Percentiles rank a stretch among this genome's conserved stretches.
phyloP scores from a whole-genome alignment of 2,329 filamentous ascomycete genomes.

The Nectriaceae sp. region DNA sequence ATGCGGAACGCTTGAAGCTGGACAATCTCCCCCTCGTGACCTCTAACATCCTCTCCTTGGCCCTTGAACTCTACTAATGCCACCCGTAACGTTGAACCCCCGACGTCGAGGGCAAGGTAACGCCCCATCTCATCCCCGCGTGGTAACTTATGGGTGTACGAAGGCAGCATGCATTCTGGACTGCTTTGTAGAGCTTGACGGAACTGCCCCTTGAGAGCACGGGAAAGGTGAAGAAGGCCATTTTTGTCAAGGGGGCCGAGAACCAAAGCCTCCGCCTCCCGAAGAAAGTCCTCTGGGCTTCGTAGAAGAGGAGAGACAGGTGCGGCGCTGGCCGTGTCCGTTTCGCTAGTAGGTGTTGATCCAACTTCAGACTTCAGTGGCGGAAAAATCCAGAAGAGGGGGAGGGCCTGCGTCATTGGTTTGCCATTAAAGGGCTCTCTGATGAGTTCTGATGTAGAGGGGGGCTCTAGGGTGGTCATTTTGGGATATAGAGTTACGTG shows the following conservation, averaged over 20 bases:
- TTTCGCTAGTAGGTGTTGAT: too few relatives aligned
- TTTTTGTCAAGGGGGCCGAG: slow-evolving; percentile 49
- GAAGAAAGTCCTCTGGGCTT: slow-evolving; percentile 54
- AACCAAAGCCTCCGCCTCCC: slow-evolving; percentile 55
- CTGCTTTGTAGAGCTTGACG: slow-evolving; percentile 52
- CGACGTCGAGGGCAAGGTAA: slow-evolving; percentile 67
- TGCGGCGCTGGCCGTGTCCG: slow-evolving; percentile 22
- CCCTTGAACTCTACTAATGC: slow-evolving; percentile 63
- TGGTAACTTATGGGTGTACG: slow-evolving; percentile 65
- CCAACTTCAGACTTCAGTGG: too few relatives aligned
- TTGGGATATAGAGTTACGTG: too few relatives aligned
- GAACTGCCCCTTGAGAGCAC: slow-evolving; percentile 56
- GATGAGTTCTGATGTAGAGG: slow-evolving; percentile 30
- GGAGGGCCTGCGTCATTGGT: slow-evolving; percentile 58
- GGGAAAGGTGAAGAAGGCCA: slow-evolving; percentile 48
- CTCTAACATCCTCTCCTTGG: slow-evolving; percentile 35
- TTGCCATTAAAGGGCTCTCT: slow-evolving; percentile 61
- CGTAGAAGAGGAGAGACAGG: slow-evolving; percentile 20
- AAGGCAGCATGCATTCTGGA: slow-evolving; percentile 64
- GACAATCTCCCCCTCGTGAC: slow-evolving; percentile 53
- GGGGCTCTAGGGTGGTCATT: too few relatives aligned
- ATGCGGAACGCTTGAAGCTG: slow-evolving; percentile 60
- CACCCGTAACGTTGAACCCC: slow-evolving; percentile 67
- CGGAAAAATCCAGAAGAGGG: slow-evolving; percentile 54
- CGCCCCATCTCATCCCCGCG: slow-evolving; percentile 58